Evolutionary conservation across 2,329 filamentous ascomycete species (phyloP), one percentile per base, ranked within the genome.

Genomic region (Passalora sequoiae): DNA sequence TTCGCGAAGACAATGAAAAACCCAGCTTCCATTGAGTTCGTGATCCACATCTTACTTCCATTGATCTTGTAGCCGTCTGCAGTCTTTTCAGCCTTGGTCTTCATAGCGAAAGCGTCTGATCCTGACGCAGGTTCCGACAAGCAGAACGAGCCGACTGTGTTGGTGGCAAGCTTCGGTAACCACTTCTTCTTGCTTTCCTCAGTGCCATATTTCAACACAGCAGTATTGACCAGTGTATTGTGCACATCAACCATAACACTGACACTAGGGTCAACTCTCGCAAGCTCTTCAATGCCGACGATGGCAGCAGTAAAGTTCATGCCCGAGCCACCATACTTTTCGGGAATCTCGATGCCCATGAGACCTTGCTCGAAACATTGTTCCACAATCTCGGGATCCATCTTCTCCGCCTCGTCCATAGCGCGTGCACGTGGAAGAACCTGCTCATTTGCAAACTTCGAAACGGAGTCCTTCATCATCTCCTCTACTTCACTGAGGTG

Each of bases 21-120:
- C 47, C 82, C 81, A 15, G 92, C 85, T 71, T 98, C 92, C 72
- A 91, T 83, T 38, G 86, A 84, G 76, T 98, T 98, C 52, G 92
- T 98, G 69, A 98, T 98, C 92, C 92, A 98, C 92, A 98, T 98
- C 79, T 98, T 98, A 67, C 80, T 82, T 38, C 92, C 92, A 49
- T 80, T 85, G 67, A 98, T 85, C 69, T 77, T 83, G 73, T 91
- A 98, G 24, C 91, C 89, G 53, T 81, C 77, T 16, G 80, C 75
- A 1, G 87, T 92, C 74, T 89, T 86, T 45, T 80, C 82, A 31
- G 92, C 92, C 66, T 87, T 89, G 44, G 92, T 97, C 56, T 88
- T 84, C 53, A 98, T 76, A 1, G 94, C 94, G 63, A 98, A 98
- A 29, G 92, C 92, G 64, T 98, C 92, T 1, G 89, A 95, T 16